phyloP scores from a whole-genome alignment of 345 rosid genomes.

The Geranium rotundifolium region DNA sequence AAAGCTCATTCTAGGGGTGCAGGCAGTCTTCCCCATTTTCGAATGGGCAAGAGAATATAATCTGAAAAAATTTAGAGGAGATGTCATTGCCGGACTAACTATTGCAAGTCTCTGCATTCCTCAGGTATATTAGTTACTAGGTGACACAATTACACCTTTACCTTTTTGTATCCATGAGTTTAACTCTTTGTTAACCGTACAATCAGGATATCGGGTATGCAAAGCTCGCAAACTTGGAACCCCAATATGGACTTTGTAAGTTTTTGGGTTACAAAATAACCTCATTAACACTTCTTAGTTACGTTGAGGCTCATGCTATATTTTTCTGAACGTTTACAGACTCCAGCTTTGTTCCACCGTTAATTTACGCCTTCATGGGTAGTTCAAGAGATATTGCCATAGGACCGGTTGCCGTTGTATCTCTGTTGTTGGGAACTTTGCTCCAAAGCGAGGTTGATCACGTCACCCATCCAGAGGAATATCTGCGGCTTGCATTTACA shows the following conservation, averaged over 20 bases:
- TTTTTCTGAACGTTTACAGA: conserved; percentile 27
- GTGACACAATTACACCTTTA: neutral
- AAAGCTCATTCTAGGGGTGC: conserved; percentile 50
- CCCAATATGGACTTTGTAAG: conserved; percentile 89
- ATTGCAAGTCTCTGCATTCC: conserved; percentile 99
- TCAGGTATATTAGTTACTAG: conserved; percentile 37
- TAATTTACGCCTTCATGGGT: conserved; percentile 92
- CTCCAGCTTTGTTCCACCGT: conserved; percentile 88
- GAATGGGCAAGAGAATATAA: conserved; percentile 65
- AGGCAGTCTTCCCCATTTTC: conserved; percentile 72
- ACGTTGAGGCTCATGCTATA: conserved; percentile 2
- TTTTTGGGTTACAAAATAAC: conserved; percentile 1
- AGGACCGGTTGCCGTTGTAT: conserved; percentile 97
- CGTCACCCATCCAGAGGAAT: conserved; percentile 27
- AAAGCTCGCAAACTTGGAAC: conserved; percentile 69
- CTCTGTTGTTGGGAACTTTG: conserved; percentile 70
- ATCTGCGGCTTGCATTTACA: conserved; percentile 72
- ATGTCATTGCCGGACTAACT: conserved; percentile 78
- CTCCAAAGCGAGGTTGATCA: conserved; percentile 72
- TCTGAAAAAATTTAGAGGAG: conserved; percentile 57
- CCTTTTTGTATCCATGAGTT: neutral
- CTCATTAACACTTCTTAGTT: too few relatives aligned
- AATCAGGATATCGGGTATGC: conserved; percentile 88
- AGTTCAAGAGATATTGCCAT: conserved; percentile 98
- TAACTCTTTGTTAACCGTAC: neutral